Evolutionary conservation across 305 asterid species (phyloP).

Genomic region (Vinca major): DNA sequence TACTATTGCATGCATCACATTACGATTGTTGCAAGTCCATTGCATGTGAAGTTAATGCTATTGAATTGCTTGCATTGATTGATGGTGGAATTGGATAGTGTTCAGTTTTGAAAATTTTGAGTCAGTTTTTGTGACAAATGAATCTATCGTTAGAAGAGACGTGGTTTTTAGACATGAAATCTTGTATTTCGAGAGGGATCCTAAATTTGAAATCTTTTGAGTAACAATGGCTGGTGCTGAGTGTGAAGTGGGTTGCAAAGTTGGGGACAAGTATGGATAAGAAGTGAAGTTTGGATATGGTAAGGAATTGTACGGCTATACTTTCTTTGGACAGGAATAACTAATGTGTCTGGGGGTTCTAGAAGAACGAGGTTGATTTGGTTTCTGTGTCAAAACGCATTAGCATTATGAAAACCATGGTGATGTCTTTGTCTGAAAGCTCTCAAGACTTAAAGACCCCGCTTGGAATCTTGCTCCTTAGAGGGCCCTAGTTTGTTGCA

Average conservation of each 20-base stretch:
- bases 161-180: too few species aligned
- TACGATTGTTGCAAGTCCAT: not conserved
- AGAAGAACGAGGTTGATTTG: constrained; percentile 1
- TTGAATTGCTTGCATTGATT: not conserved
- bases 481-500: constrained; percentile 11
- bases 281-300: not conserved
- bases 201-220: too few species aligned
- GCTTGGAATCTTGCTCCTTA: constrained; percentile 7
- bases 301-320: constrained; percentile 5
- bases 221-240: not conserved
- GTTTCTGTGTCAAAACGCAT: not conserved
- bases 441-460: not conserved
- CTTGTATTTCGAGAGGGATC: too few species aligned
- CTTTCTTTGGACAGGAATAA: not conserved
- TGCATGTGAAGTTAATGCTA: not conserved
- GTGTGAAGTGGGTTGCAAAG: not conserved
- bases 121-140: too few species aligned
- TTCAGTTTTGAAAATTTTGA: too few species aligned
- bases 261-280: not conserved
- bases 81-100: too few species aligned
- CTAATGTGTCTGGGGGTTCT: constrained; percentile 6
- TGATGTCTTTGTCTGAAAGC: constrained; percentile 7
- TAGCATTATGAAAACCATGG: not conserved
- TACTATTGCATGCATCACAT: not conserved
- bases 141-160: too few species aligned